phyloP scores from a whole-genome alignment of 1,284 basidiomycete genomes.

The Trametes sp. region DNA sequence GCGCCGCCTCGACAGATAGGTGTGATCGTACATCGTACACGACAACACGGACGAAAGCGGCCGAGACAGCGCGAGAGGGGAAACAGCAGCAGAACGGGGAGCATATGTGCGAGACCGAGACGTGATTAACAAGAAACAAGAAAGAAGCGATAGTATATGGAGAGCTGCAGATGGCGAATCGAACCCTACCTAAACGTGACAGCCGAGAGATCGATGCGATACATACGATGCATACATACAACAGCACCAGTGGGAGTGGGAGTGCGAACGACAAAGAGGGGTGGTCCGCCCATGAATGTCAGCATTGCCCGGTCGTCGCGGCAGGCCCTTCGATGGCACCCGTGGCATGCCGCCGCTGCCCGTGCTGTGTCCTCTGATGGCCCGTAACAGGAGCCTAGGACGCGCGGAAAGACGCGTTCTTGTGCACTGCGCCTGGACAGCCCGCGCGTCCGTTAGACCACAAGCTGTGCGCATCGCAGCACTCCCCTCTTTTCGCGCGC shows the following conservation, averaged over 20 bases:
- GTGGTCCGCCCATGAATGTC: background rate
- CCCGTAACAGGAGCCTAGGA: background rate
- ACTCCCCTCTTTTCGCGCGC: background rate
- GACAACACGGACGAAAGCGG: background rate
- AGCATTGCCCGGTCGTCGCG: background rate
- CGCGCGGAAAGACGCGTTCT: no score
- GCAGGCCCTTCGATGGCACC: background rate
- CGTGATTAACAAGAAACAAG: background rate
- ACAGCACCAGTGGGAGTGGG: background rate
- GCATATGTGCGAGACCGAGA: background rate
- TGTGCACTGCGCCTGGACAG: no score
- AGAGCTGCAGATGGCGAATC: background rate
- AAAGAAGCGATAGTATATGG: background rate
- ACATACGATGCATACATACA: no score
- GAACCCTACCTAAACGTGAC: background rate
- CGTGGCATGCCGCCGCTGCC: background rate
- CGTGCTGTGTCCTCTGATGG: no score
- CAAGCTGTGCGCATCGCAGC: slow-evolving; percentile 9
- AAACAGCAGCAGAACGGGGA: background rate
- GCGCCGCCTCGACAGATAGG: slow-evolving; percentile 4
- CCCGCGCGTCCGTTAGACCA: background rate
- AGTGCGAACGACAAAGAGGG: background rate
- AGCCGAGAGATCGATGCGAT: background rate
- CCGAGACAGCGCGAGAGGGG: slow-evolving; percentile 4
- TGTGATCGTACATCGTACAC: background rate